Evolutionary conservation across 352 stramenopile genomes (phyloP), one percentile per base, ranked within the genome.

Genomic region (Globisporangium abappressorium): DNA sequence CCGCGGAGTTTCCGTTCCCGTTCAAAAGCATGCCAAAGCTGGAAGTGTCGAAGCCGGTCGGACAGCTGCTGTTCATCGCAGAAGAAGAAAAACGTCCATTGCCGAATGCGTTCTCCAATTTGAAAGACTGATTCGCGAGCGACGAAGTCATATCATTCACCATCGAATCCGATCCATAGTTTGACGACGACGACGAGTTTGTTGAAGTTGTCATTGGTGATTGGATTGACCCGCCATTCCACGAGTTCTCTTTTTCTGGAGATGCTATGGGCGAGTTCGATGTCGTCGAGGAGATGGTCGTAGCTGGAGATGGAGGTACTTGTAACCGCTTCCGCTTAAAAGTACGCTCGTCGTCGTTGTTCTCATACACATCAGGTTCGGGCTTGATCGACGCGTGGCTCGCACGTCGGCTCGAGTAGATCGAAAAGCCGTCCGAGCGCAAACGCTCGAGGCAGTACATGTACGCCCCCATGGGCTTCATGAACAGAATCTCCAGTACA

Each of bases 391-490:
- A 66, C 2, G 81, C 80, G 64, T 91, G 81, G 57, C 83, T 89
- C 34, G 85, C 85, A 69, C 85, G 77, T 36, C 86, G 80, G 55
- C 84, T 92, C 15, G 86, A 94, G 65, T 90, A 92, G 62, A 94
- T 92, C 5, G 84, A 88, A 41, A 94, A 94, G 1, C 75, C 72
- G 24, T 94, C 86, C 22, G 86, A 94, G 6, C 83, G 86, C 33
- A 94, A 65, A 57, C 84, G 81, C 67, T 94, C 84, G 14, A 94
- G 77, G 57, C 82, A 92, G 66, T 91, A 94, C 70, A 94, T 78
- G 69, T 93, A 93, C 24, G 80, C 84, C 1, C 86, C 85, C 81
- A 94, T 89, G 33, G 86, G 86, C 60, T 94, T 94, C 77, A 94
- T 85, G 65, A 94, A 94, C 28, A 94, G 55, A 46, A 92, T 79